Conservation (phyloP, 2,329 filamentous ascomycete species). For the Furcasterigmium furcatum region DNA sequence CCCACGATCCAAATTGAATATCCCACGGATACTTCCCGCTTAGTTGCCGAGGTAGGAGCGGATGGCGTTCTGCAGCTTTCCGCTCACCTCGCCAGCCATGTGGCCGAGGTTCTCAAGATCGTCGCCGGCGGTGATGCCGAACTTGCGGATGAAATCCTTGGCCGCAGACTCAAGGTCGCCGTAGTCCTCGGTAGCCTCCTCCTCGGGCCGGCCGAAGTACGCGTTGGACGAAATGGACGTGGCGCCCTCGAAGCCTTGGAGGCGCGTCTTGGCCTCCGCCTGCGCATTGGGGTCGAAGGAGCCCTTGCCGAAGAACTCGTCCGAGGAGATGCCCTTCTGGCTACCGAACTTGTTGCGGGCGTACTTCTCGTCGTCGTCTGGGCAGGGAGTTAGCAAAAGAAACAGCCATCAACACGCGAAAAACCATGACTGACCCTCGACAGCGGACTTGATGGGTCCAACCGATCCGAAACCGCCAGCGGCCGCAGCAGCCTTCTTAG, state of each 20-base stretch:
- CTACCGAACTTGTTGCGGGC: slow-evolving; percentile 83
- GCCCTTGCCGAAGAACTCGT: slow-evolving; percentile 96
- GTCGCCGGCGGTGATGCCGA: slow-evolving; percentile 92
- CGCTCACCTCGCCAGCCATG: slow-evolving; percentile 81
- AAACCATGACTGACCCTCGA: slow-evolving; percentile 54
- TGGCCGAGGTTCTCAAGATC: slow-evolving; percentile 88
- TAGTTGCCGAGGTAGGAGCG: slow-evolving; percentile 60
- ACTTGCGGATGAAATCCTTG: slow-evolving; percentile 93
- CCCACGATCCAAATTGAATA: too few relatives aligned
- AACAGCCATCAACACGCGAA: background rate
- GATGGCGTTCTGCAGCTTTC: slow-evolving; percentile 74
- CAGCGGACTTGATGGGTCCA: slow-evolving; percentile 66
- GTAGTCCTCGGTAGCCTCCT: slow-evolving; percentile 74
- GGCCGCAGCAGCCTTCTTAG: slow-evolving; percentile 61
- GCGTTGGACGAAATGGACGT: slow-evolving; percentile 92
- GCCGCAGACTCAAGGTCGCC: slow-evolving; percentile 90
- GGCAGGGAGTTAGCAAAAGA: background rate
- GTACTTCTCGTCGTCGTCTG: slow-evolving; percentile 76
- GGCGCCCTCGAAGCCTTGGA: slow-evolving; percentile 92
- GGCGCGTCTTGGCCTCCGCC: slow-evolving; percentile 79
- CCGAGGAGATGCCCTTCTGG: slow-evolving; percentile 95
- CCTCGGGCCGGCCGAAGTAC: slow-evolving; percentile 93
- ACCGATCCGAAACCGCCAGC: slow-evolving; percentile 85
- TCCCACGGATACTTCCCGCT: too few relatives aligned
- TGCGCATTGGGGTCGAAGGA: slow-evolving; percentile 77